phyloP scores from a whole-genome alignment of 371 early-diverging fungal species.

The Vittaforma corneae region DNA sequence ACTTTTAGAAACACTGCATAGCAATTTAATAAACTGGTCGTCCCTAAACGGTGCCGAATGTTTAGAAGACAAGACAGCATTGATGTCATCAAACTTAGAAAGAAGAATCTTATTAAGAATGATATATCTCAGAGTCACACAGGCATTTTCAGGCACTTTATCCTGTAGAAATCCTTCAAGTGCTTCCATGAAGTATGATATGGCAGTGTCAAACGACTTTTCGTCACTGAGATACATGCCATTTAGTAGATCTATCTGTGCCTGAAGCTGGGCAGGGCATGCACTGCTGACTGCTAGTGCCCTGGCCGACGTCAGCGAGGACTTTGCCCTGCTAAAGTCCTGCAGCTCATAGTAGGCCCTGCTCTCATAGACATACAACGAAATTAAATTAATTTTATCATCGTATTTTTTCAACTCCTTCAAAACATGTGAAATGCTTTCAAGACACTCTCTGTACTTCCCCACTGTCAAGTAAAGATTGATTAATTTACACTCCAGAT shows the following conservation, averaged over 20 bases:
- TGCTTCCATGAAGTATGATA: constrained; percentile 58
- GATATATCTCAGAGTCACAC: constrained; percentile 49
- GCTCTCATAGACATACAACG: constrained; percentile 56
- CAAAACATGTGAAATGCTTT: constrained; percentile 38
- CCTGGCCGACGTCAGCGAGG: constrained; percentile 56
- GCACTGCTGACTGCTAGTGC: constrained; percentile 53
- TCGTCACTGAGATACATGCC: constrained; percentile 59
- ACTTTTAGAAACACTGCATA: constrained; percentile 37
- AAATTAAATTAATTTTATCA: constrained; percentile 55
- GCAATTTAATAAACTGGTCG: constrained; percentile 41
- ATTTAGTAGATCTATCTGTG: constrained; percentile 58
- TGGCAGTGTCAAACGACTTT: constrained; percentile 48
- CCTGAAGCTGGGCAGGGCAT: constrained; percentile 55
- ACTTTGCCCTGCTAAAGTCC: constrained; percentile 49
- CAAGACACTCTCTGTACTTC: constrained; percentile 51
- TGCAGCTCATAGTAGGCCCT: constrained; percentile 56
- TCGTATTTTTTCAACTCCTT: constrained; percentile 57
- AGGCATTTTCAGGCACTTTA: constrained; percentile 36
- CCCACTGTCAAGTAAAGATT: constrained; percentile 41
- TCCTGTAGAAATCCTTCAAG: constrained; percentile 53
- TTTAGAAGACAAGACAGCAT: constrained; percentile 45
- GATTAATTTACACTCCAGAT: constrained; percentile 54
- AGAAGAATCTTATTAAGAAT: constrained; percentile 54
- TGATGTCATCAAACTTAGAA: constrained; percentile 46
- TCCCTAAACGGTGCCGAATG: constrained; percentile 1